Evolutionary conservation across 176 grass and related monocot species (phyloP).

Genomic region (Bothriochloa decipiens): DNA sequence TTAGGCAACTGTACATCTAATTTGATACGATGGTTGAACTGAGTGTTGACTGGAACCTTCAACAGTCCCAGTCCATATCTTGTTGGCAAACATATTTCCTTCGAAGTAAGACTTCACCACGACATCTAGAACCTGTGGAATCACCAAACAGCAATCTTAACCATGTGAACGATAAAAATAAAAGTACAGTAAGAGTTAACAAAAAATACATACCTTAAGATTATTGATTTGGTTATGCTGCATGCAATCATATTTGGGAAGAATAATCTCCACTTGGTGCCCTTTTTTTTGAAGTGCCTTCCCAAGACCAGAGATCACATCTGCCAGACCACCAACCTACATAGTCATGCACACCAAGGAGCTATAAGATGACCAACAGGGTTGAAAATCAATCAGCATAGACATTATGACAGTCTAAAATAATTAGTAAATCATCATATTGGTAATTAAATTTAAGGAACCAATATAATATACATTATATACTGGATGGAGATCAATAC

Average conservation of each 20-base stretch:
- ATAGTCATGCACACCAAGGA: slow-evolving; percentile 34
- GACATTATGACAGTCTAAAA: slow-evolving; percentile 24
- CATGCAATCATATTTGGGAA: slow-evolving; percentile 99
- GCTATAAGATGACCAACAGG: slow-evolving; percentile 23
- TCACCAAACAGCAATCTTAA: slow-evolving; percentile 21
- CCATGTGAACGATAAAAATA: slow-evolving; percentile 19
- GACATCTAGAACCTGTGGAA: slow-evolving; percentile 76
- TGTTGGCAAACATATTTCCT: slow-evolving; percentile 80
- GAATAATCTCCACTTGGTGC: slow-evolving; percentile 85
- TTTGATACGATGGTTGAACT: slow-evolving; percentile 22
- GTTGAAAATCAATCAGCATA: slow-evolving; percentile 11
- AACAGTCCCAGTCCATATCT: slow-evolving; percentile 96
- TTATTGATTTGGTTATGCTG: slow-evolving; percentile 63
- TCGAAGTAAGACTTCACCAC: slow-evolving; percentile 85
- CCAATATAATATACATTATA: neutral
- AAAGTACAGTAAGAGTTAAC: slow-evolving; percentile 23
- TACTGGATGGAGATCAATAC: slow-evolving; percentile 6
- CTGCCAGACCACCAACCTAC: slow-evolving; percentile 95
- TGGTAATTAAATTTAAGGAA: neutral
- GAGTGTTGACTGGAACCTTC: slow-evolving; percentile 60
- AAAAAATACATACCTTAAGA: slow-evolving; percentile 65
- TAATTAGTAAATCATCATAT: neutral
- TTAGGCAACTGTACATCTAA: slow-evolving; percentile 33
- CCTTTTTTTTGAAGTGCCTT: slow-evolving; percentile 88
- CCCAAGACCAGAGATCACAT: slow-evolving; percentile 90